Percentiles rank a stretch among this genome's conserved stretches.
Evolutionary conservation across 2,329 filamentous ascomycete genomes (phyloP).

Genomic region (Colletotrichum endophyticum): DNA sequence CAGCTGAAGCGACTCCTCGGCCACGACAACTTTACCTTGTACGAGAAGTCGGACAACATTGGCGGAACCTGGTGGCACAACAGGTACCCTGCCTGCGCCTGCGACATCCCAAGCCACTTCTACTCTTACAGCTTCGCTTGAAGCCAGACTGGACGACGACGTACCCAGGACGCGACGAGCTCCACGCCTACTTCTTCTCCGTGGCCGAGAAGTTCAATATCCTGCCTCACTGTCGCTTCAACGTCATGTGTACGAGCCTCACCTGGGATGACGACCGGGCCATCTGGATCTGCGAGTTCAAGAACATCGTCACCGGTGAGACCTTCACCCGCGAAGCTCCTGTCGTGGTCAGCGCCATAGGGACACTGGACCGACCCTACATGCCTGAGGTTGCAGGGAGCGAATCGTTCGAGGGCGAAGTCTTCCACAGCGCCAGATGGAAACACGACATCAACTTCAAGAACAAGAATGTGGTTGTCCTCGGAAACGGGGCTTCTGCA

Average conservation of each 20-base stretch:
- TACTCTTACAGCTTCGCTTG: constrained; percentile 31
- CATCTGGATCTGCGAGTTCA: background rate
- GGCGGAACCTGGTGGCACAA: constrained; percentile 26
- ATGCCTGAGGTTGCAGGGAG: background rate
- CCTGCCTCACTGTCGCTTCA: constrained; percentile 22
- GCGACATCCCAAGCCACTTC: constrained; percentile 24
- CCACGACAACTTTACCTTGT: constrained; percentile 25
- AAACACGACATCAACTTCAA: background rate
- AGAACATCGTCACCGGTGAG: background rate
- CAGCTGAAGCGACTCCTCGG: background rate
- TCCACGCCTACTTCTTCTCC: constrained; percentile 25
- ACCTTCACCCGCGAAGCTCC: background rate
- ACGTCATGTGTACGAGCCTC: constrained; percentile 10
- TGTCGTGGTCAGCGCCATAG: background rate
- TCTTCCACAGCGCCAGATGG: background rate
- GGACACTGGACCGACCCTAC: background rate
- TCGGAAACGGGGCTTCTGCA: constrained; percentile 51
- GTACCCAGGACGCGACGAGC: constrained; percentile 30
- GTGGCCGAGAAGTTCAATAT: constrained; percentile 25
- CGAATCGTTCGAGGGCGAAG: background rate
- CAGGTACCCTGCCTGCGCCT: constrained; percentile 16
- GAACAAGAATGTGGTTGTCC: constrained; percentile 36
- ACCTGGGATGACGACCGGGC: background rate
- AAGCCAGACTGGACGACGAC: constrained; percentile 30
- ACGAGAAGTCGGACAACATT: constrained; percentile 24